Percentiles rank a stretch among this genome's conserved stretches.
Conservation (phyloP, 306 rosid species). For the Cucumis melo region DNA sequence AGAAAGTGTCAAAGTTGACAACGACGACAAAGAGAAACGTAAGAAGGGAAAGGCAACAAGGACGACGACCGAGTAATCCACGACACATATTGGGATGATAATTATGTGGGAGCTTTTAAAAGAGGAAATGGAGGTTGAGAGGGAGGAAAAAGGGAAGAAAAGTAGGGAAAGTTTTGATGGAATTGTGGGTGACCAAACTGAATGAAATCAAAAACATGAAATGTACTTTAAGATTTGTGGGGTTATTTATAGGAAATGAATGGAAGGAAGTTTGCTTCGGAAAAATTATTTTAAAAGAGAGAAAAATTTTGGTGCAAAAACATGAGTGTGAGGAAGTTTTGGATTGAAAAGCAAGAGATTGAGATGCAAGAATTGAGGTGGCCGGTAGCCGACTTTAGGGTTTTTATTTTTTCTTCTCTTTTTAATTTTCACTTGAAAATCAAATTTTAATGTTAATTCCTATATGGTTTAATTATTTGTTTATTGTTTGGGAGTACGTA, state of each 20-base stretch:
- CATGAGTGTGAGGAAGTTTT: slow-evolving; percentile 2
- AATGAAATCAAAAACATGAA: slow-evolving; percentile 2
- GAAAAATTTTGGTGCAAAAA: neutral
- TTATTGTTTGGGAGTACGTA: neutral
- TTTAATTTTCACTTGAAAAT: neutral
- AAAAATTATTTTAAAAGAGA: neutral
- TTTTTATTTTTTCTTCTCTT: neutral
- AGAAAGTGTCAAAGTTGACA: neutral
- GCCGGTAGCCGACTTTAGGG: slow-evolving; percentile 4
- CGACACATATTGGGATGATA: neutral
- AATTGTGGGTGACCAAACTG: slow-evolving; percentile 1
- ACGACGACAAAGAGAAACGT: neutral
- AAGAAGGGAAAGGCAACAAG: neutral
- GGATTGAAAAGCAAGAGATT: slow-evolving; percentile 8
- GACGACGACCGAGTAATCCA: no score
- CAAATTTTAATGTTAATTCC: neutral
- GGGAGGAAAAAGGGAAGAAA: neutral
- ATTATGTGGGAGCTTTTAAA: neutral
- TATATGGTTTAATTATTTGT: neutral
- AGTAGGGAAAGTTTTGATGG: neutral
- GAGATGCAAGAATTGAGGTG: slow-evolving; percentile 1
- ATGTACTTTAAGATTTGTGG: neutral
- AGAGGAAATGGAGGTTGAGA: neutral
- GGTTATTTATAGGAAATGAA: neutral
- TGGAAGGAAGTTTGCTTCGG: neutral